Evolutionary conservation across 1,284 basidiomycete species (phyloP), one percentile per base, ranked within the genome.

Genomic region (Trichosporon sp.): DNA sequence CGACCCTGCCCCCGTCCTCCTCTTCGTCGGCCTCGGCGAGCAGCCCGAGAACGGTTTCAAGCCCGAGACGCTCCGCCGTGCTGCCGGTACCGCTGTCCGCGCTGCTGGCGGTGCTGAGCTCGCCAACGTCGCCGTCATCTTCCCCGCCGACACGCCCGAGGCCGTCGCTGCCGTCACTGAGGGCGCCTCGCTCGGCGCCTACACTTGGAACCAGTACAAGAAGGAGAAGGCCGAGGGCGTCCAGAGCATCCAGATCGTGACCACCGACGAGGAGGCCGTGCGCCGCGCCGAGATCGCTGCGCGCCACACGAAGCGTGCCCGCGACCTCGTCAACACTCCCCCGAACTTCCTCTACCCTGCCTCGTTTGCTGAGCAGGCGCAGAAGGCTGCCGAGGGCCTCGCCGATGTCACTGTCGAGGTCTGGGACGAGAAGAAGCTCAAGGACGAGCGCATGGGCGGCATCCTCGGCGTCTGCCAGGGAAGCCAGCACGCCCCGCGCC

Each of bases 121-220:
- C 29, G 16, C 13, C 9, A 52, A 31, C 21, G 66, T 68, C 14
- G 61, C 64, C 11, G 59, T 68, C n/a, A 5, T 32, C n/a, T 40
- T 65, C 14, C 66, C 66, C 31, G 44, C 52, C 19, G 19, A 33
- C 13, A 25, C 37, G 7, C 13, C 63, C 27, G 66, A 65, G 49
- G 23, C 56, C 6, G 56, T 65, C 59, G 49, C 61, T 7, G 66
- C 66, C 8, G 64, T 63, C 7, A 32, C 66, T 5, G 66, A 68
- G 61, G 66, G 66, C 4, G 63, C 66, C 1, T 37, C 21, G 31
- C 66, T 68, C 33, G 66, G 66, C n/a, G 61, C 63, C 21, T 68
- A 65, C 61, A 58, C 63, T 4, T 68, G 66, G 66, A 63, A 60
- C 61, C 25, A 54, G 27, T 68, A 65, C 66, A 68, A 65, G 64